phyloP scores from a whole-genome alignment of 164 flowering plant species.

The Magnolia sinica region DNA sequence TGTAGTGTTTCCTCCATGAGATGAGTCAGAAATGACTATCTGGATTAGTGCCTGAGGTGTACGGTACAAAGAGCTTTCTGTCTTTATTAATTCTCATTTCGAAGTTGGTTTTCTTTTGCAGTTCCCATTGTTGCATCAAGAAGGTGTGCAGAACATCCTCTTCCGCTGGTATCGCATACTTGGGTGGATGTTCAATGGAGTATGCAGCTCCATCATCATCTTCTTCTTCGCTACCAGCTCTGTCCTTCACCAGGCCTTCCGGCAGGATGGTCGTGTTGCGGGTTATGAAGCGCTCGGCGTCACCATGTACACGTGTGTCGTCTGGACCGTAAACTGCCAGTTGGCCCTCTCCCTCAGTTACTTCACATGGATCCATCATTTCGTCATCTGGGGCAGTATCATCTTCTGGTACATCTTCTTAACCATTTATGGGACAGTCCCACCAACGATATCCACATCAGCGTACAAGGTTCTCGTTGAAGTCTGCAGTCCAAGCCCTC shows the following conservation, averaged over 20 bases:
- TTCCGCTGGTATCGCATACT: constrained; percentile 78
- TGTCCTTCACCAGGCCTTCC: constrained; percentile 47
- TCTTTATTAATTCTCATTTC: too few relatives aligned
- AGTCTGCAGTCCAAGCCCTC: constrained; percentile 55
- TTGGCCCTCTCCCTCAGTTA: constrained; percentile 71
- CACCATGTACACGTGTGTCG: constrained; percentile 68
- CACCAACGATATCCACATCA: constrained; percentile 58
- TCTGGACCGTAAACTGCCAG: constrained; percentile 84
- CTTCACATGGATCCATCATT: constrained; percentile 90
- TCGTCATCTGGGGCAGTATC: constrained; percentile 87
- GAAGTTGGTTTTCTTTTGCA: constrained; percentile 19
- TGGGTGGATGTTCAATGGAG: constrained; percentile 84
- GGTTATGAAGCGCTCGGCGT: constrained; percentile 59
- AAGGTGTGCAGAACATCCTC: constrained; percentile 67
- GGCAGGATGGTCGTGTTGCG: constrained; percentile 53
- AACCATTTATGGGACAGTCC: constrained; percentile 48
- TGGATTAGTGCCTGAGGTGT: too few relatives aligned
- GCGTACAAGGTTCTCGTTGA: constrained; percentile 70
- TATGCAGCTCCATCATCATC: constrained; percentile 54
- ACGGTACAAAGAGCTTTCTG: not conserved
- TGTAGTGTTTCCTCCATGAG: too few relatives aligned
- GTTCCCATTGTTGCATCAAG: constrained; percentile 68
- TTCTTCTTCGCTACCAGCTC: constrained; percentile 53
- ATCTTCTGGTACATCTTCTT: constrained; percentile 68
- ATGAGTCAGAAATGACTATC: too few relatives aligned